Conservation (phyloP, 306 rosid genomes). For the Quercus agrifolia region DNA sequence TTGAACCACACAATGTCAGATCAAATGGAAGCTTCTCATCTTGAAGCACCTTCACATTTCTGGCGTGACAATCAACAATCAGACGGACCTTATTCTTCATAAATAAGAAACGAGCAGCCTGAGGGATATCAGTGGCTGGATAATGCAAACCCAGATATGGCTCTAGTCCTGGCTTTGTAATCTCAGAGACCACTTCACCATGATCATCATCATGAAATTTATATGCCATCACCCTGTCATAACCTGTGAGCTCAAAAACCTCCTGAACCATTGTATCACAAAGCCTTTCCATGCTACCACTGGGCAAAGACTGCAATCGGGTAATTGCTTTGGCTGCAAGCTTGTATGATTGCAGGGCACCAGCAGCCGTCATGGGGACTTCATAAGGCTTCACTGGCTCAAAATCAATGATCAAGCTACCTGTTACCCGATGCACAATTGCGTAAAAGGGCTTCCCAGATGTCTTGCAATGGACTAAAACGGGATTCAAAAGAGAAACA, state of each 20-base stretch:
- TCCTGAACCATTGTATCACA: constrained; percentile 96
- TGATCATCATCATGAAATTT: constrained; percentile 97
- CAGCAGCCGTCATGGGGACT: constrained; percentile 90
- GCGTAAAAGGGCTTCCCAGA: constrained; percentile 98
- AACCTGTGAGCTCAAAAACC: constrained; percentile 93
- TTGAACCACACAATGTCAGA: constrained; percentile 89
- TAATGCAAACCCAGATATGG: constrained; percentile 92
- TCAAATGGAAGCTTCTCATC: constrained; percentile 73
- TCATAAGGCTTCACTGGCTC: constrained; percentile 95
- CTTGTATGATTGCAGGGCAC: constrained; percentile 91
- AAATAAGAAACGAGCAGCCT: constrained; percentile 85
- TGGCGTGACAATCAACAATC: constrained; percentile 94
- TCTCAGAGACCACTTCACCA: constrained; percentile 90
- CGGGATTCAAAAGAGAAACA: constrained; percentile 89
- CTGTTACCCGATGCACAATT: constrained; percentile 74
- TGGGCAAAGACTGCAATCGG: constrained; percentile 78
- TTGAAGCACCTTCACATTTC: constrained; percentile 70
- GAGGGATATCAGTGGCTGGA: constrained; percentile 96
- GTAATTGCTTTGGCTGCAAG: constrained; percentile 94
- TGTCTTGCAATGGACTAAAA: constrained; percentile 90
- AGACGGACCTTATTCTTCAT: constrained; percentile 89
- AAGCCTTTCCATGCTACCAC: constrained; percentile 87
- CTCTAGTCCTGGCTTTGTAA: constrained; percentile 74
- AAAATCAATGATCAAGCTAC: constrained; percentile 82
- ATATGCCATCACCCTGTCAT: constrained; percentile 99